A percentile compares a stretch with the other conserved stretches of the same genome.
phyloP scores from a whole-genome alignment of 1,284 basidiomycete genomes.

The Lentinula novae-zelandiae region DNA sequence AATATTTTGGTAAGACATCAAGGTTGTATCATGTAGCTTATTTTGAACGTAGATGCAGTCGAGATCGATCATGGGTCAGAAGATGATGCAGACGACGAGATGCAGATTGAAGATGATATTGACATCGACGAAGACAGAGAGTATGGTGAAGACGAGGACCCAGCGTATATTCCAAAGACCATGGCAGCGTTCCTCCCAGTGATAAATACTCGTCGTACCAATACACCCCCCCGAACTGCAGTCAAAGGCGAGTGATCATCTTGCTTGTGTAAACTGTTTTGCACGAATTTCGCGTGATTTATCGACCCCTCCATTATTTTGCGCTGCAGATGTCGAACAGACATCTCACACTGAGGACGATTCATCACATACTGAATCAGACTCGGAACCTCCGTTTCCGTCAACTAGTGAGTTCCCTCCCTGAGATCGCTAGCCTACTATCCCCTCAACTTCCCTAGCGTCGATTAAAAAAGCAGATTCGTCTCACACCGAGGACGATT shows the following conservation, averaged over 20 bases:
- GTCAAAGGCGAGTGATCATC: not conserved
- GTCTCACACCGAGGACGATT: conserved; percentile 22
- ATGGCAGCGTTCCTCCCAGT: not conserved
- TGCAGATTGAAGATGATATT: not conserved
- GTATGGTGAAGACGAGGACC: conserved; percentile 14
- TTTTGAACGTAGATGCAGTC: not conserved
- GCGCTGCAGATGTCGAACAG: conserved; percentile 21
- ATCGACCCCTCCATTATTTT: not conserved
- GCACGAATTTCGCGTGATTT: conserved; percentile 30
- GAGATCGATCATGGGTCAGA: not conserved
- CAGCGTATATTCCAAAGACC: not conserved
- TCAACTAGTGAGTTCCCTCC: conserved; percentile 8
- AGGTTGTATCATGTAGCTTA: not conserved
- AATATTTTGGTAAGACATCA: not conserved
- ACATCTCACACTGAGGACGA: conserved; percentile 27
- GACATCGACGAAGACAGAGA: not conserved
- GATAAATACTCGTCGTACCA: not conserved
- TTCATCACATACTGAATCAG: conserved; percentile 30
- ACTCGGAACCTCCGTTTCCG: conserved; percentile 18
- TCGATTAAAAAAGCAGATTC: conserved; percentile 20
- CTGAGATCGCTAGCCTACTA: not conserved
- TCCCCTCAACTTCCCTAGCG: not conserved
- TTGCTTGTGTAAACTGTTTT: conserved; percentile 25
- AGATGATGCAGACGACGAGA: not conserved
- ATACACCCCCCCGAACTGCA: not conserved